Percentiles rank a stretch among this genome's conserved stretches.
Evolutionary conservation across 306 rosid genomes (phyloP).

Genomic region (Cicer chorassanicum): DNA sequence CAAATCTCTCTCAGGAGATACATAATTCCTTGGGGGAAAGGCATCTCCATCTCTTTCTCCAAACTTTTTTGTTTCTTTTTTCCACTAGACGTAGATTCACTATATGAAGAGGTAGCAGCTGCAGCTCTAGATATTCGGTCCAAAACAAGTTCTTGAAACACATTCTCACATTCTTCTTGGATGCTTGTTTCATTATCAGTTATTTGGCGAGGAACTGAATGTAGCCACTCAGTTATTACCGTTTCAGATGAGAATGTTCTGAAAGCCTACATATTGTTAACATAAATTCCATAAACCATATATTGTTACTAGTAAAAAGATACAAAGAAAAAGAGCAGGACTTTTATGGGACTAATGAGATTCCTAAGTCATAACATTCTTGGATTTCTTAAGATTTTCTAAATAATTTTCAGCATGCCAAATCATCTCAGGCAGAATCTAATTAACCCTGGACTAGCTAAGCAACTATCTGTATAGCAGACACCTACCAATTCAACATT

Average conservation of each 20-base stretch:
- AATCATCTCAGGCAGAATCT: constrained; percentile 24
- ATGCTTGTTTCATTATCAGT: constrained; percentile 86
- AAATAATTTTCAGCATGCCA: constrained; percentile 21
- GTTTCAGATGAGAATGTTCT: constrained; percentile 69
- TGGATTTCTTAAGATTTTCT: not conserved
- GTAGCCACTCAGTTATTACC: constrained; percentile 86
- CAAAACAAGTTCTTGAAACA: constrained; percentile 83
- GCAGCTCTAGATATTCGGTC: constrained; percentile 70
- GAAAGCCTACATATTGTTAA: constrained; percentile 64
- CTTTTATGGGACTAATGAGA: constrained; percentile 5
- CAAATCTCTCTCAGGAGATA: constrained; percentile 71
- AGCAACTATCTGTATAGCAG: constrained; percentile 2
- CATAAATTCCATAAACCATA: constrained; percentile 34
- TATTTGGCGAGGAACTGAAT: constrained; percentile 82
- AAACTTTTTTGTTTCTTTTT: constrained; percentile 45
- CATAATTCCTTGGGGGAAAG: constrained; percentile 61
- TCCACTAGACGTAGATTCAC: constrained; percentile 26
- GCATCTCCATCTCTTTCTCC: constrained; percentile 55
- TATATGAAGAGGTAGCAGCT: constrained; percentile 44
- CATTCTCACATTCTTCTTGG: constrained; percentile 92
- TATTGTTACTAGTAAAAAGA: constrained; percentile 8
- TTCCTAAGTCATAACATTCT: not conserved
- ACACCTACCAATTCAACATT: not conserved
- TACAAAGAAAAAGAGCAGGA: not conserved
- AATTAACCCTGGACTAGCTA: constrained; percentile 1